Evolutionary conservation across 371 early-diverging fungal species (phyloP).

Genomic region (Gilbertella persicaria): DNA sequence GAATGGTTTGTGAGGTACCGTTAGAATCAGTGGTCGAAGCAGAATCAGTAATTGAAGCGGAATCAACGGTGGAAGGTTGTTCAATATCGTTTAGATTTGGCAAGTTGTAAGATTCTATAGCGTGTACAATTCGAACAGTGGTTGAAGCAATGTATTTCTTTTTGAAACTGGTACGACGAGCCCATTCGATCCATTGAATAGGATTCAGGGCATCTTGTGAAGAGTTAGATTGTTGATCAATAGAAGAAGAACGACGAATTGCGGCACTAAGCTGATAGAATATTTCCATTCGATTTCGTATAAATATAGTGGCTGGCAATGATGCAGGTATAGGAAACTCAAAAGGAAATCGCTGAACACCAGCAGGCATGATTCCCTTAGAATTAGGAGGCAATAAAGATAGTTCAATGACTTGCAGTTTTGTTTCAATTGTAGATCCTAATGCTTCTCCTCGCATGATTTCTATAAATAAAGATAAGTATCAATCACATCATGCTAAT

Average conservation of each 20-base stretch:
- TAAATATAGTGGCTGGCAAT: constrained; percentile 30
- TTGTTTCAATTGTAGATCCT: constrained; percentile 34
- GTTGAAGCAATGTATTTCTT: constrained; percentile 12
- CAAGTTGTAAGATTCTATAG: constrained; percentile 24
- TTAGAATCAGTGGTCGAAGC: no score
- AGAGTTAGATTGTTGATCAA: neutral
- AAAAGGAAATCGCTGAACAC: constrained; percentile 46
- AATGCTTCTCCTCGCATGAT: constrained; percentile 27
- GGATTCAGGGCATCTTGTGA: neutral
- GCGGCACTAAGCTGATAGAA: constrained; percentile 36
- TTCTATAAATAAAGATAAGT: constrained; percentile 14
- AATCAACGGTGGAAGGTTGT: no score
- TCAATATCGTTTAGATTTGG: no score
- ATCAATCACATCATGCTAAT: neutral
- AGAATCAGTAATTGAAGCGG: neutral
- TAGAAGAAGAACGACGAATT: constrained; percentile 15
- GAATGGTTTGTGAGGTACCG: neutral
- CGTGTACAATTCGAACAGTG: constrained; percentile 27
- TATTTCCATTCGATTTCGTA: constrained; percentile 36
- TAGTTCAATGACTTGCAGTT: constrained; percentile 36
- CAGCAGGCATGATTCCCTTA: constrained; percentile 44
- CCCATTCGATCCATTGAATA: constrained; percentile 14
- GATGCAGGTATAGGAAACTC: constrained; percentile 46
- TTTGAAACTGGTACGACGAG: constrained; percentile 8
- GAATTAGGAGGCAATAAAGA: constrained; percentile 42